A percentile compares a stretch with the other conserved stretches of the same genome.
Conservation (phyloP, 768 basidiomycete species). For the Omphalotus guepiniiformis region DNA sequence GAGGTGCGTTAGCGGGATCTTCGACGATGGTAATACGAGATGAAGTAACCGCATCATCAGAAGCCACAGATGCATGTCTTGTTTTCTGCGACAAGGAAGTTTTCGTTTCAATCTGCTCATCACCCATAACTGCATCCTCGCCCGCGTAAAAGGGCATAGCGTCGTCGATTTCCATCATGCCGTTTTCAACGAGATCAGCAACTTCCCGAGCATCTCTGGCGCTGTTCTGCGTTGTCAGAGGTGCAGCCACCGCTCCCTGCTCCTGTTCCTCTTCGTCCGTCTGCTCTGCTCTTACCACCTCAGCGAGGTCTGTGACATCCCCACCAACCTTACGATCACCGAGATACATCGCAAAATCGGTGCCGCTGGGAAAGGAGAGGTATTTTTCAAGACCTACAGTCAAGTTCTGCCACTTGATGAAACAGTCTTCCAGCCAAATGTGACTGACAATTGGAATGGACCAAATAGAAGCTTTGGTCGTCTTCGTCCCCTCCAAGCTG, state of each 20-base stretch:
- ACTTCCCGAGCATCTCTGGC: constrained; percentile 20
- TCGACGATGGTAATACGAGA: too few species aligned
- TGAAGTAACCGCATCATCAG: too few species aligned
- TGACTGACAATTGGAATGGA: constrained; percentile 86
- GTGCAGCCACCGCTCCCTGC: not conserved
- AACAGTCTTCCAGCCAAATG: constrained; percentile 88
- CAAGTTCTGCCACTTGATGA: constrained; percentile 70
- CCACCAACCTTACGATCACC: constrained; percentile 39
- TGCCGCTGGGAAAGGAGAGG: constrained; percentile 59
- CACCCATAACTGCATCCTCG: not conserved
- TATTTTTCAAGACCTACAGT: constrained; percentile 65
- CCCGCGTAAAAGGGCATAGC: not conserved
- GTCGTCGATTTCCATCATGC: constrained; percentile 10
- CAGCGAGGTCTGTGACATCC: constrained; percentile 16
- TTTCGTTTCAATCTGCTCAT: too few species aligned
- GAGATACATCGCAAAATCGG: constrained; percentile 54
- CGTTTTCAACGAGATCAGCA: constrained; percentile 18
- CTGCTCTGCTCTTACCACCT: constrained; percentile 8
- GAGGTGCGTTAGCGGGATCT: too few species aligned
- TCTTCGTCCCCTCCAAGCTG: constrained; percentile 54
- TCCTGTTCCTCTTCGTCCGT: constrained; percentile 16
- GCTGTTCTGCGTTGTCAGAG: constrained; percentile 16
- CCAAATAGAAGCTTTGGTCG: constrained; percentile 72
- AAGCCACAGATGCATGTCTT: too few species aligned
- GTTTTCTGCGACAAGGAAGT: too few species aligned